phyloP scores from a whole-genome alignment of 75 land plant species.

The Selaginella moellendorffii region DNA sequence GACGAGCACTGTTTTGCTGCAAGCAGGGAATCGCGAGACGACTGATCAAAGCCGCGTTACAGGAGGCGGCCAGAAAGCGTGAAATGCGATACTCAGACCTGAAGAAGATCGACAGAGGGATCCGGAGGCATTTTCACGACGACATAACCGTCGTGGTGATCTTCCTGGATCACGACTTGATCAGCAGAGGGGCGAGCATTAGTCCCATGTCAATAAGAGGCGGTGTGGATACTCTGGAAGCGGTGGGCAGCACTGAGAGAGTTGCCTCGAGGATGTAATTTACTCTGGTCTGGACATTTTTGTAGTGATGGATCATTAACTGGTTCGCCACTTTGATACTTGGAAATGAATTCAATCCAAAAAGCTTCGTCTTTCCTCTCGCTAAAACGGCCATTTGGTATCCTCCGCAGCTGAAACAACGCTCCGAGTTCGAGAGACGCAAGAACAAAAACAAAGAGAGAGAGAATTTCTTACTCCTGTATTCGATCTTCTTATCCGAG shows the following conservation, averaged over 20 bases:
- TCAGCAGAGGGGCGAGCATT: slow-evolving; percentile 12
- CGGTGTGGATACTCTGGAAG: background rate
- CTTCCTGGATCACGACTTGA: slow-evolving; percentile 34
- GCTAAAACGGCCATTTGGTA: background rate
- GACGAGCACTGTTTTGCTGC: background rate
- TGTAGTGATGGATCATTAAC: background rate
- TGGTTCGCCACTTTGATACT: too few relatives aligned
- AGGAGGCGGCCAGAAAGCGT: slow-evolving; percentile 46
- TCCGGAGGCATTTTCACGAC: slow-evolving; percentile 63
- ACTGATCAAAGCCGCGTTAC: slow-evolving; percentile 42
- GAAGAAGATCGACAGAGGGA: slow-evolving; percentile 57
- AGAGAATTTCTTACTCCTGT: background rate
- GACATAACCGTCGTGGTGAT: slow-evolving; percentile 60
- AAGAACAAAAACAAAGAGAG: background rate
- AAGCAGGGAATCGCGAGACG: slow-evolving; percentile 44
- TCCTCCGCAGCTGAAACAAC: background rate
- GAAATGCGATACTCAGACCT: slow-evolving; percentile 64
- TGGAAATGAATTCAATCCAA: too few relatives aligned
- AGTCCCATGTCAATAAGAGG: background rate
- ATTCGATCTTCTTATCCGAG: background rate
- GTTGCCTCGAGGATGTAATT: background rate
- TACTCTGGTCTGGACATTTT: background rate
- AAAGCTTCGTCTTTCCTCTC: background rate
- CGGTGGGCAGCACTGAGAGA: background rate
- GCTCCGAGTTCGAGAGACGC: too few relatives aligned